Conservation (phyloP, 495 filamentous ascomycete species). For the Hypoxylon subgilvum region DNA sequence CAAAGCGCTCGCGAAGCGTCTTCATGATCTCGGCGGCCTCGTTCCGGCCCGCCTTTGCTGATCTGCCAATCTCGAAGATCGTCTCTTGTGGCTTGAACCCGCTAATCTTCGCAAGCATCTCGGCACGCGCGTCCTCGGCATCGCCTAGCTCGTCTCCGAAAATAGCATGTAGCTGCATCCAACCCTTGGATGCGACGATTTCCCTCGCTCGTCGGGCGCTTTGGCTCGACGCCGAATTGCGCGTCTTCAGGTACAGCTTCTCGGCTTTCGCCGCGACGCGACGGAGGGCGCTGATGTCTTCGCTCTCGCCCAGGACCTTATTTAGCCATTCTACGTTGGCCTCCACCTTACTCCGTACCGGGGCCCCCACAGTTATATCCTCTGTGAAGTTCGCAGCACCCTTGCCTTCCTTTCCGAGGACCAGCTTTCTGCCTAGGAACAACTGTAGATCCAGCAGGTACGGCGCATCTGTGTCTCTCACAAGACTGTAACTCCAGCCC, state of each 20-base stretch:
- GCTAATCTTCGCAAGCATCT: constrained; percentile 84
- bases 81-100: constrained; percentile 89
- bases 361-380: constrained; percentile 77
- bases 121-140: constrained; percentile 72
- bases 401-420: constrained; percentile 65
- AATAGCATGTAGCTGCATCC: constrained; percentile 73
- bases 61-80: constrained; percentile 87
- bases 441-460: constrained; percentile 95
- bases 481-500: constrained; percentile 94
- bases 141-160: constrained; percentile 71
- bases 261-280: constrained; percentile 85
- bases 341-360: constrained; percentile 73
- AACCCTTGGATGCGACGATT: constrained; percentile 68
- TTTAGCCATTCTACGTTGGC: constrained; percentile 76
- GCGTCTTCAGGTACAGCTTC: constrained; percentile 86
- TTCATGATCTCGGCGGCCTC: constrained; percentile 84
- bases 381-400: constrained; percentile 71
- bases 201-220: constrained; percentile 85
- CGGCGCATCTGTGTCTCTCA: constrained; percentile 81
- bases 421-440: constrained; percentile 81
- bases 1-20: constrained; percentile 66
- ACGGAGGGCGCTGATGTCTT: constrained; percentile 72
- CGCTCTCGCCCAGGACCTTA: constrained; percentile 74
- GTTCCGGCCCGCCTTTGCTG: constrained; percentile 62
- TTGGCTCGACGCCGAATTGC: constrained; percentile 84